Evolutionary conservation across 345 rosid species (phyloP).

Genomic region (rapeseed (Brassica napus)): DNA sequence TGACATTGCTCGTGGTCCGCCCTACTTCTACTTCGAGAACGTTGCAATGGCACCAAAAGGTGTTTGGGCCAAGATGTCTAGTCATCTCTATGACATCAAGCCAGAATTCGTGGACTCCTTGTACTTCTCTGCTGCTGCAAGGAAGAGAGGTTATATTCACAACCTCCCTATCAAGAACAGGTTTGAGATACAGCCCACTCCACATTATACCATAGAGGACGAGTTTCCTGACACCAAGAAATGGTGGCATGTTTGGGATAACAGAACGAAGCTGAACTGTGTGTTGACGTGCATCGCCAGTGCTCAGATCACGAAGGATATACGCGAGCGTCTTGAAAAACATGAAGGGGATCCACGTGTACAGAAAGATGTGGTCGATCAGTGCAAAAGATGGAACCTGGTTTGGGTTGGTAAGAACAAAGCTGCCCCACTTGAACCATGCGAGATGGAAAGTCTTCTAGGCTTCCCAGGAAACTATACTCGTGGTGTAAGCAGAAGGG

Average conservation of each 20-base stretch:
- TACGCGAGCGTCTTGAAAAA: slow-evolving; percentile 24
- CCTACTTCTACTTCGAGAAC: slow-evolving; percentile 41
- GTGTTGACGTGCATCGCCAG: slow-evolving; percentile 9
- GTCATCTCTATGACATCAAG: slow-evolving; percentile 22
- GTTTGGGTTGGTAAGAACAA: slow-evolving; percentile 45
- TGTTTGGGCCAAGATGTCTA: slow-evolving; percentile 36
- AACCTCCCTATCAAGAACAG: slow-evolving; percentile 42
- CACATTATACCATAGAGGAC: slow-evolving; percentile 28
- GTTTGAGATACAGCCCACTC: slow-evolving; percentile 30
- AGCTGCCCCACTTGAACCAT: slow-evolving; percentile 60
- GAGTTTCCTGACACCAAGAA: slow-evolving; percentile 18
- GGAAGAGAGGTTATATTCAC: slow-evolving; percentile 44
- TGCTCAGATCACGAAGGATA: slow-evolving; percentile 20
- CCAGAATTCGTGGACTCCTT: slow-evolving; percentile 41
- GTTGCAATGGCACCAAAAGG: slow-evolving; percentile 37
- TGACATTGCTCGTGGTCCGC: slow-evolving; percentile 13
- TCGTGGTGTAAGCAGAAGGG: slow-evolving; percentile 10
- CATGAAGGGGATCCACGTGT: slow-evolving; percentile 22
- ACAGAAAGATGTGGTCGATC: not conserved
- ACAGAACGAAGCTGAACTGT: slow-evolving; percentile 26
- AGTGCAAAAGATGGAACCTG: slow-evolving; percentile 39
- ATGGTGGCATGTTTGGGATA: slow-evolving; percentile 90
- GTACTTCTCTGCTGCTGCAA: slow-evolving; percentile 20
- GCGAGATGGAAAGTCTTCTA: slow-evolving; percentile 48
- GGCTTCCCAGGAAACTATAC: slow-evolving; percentile 43